Evolutionary conservation across 331 rosid species (phyloP).

Genomic region (Saraca asoca): DNA sequence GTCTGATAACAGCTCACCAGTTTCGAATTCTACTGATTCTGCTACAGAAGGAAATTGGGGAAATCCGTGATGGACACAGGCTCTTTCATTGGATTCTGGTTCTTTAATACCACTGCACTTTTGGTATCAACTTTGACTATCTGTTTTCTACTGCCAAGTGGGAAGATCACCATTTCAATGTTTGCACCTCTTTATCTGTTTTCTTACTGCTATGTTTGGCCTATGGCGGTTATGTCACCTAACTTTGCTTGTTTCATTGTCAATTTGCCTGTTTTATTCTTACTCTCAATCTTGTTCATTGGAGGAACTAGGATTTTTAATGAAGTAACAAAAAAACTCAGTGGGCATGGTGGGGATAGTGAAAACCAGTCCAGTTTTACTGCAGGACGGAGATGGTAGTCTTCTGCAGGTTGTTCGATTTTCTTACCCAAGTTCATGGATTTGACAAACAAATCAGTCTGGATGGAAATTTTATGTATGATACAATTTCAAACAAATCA

Average conservation of each 20-base stretch:
- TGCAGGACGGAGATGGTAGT: too few relatives aligned
- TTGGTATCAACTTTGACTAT: conserved; percentile 30
- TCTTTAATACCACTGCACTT: conserved; percentile 14
- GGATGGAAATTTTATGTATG: too few relatives aligned
- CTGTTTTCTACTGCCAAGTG: conserved; percentile 34
- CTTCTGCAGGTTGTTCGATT: too few relatives aligned
- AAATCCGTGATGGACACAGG: conserved; percentile 22
- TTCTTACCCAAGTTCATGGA: too few relatives aligned
- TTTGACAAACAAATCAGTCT: too few relatives aligned
- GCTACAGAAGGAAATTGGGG: neutral
- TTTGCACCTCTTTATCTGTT: neutral
- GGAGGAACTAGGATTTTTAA: neutral
- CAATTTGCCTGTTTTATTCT: neutral
- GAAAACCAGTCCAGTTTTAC: too few relatives aligned
- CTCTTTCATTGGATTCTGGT: conserved; percentile 23
- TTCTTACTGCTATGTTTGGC: conserved; percentile 23
- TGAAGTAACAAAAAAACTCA: conserved; percentile 16
- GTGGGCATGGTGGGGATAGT: too few relatives aligned
- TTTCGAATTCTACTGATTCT: too few relatives aligned
- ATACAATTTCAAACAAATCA: too few relatives aligned
- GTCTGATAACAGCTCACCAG: too few relatives aligned
- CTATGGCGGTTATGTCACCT: conserved; percentile 25
- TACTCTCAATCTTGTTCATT: neutral
- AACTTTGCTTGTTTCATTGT: neutral
- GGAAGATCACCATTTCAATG: conserved; percentile 23